phyloP scores from a whole-genome alignment of 768 basidiomycete genomes.

The Mycena galopus region DNA sequence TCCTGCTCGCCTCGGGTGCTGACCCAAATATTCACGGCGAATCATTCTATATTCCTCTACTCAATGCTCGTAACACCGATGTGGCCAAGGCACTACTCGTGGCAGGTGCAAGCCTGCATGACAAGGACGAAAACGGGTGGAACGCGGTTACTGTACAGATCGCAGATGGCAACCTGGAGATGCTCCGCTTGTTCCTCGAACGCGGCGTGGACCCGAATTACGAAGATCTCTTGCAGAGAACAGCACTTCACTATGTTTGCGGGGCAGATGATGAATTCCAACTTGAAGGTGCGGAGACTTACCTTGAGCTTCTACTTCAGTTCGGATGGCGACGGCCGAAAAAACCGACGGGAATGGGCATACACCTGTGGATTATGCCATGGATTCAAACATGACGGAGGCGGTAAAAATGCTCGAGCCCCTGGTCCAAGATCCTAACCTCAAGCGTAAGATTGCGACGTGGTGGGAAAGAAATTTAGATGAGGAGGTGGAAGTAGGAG shows the following conservation, averaged over 20 bases:
- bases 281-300: neutral
- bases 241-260: neutral
- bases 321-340: neutral
- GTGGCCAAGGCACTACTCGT: too few relatives aligned
- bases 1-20: too few relatives aligned
- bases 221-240: neutral
- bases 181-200: neutral
- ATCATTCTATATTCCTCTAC: too few relatives aligned
- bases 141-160: too few relatives aligned
- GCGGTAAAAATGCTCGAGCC: neutral
- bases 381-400: neutral
- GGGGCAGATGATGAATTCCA: too few relatives aligned
- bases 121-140: too few relatives aligned
- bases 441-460: neutral
- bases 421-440: neutral
- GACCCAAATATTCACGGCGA: too few relatives aligned
- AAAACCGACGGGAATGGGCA: neutral
- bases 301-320: neutral
- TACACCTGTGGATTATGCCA: neutral
- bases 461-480: too few relatives aligned
- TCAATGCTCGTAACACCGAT: too few relatives aligned
- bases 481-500: too few relatives aligned
- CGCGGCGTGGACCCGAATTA: neutral
- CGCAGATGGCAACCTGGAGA: neutral
- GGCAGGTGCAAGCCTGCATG: too few relatives aligned